Evolutionary conservation across 768 basidiomycete species (phyloP), one percentile per base, ranked within the genome.

Genomic region (Lactarius indigo): DNA sequence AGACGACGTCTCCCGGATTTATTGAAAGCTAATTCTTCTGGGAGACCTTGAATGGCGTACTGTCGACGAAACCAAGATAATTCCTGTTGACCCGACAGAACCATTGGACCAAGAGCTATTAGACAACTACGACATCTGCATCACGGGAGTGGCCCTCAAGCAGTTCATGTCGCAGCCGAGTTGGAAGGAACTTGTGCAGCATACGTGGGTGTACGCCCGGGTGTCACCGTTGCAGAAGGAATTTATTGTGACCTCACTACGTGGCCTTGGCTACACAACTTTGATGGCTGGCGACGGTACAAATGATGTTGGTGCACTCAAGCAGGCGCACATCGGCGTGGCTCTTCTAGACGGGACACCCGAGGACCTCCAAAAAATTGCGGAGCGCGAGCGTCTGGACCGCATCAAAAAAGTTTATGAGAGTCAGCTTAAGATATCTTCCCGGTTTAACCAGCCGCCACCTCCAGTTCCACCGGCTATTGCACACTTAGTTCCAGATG

Each of bases 221-320:
- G 96, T 98, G 18, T 96, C 96, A 13, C 97, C 97, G 2, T 78
- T 85, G 0, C 97, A 98, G 76, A 99, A 99, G 79, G 97, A 99
- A 76, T 85, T 85, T 76, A 98, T 99, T 77, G 84, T 99, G 57
- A 93, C 94, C 0, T 90, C 90, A 8, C 81, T 98, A 61, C 95
- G 95, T 76, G 82, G 82, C 2, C 86, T 97, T 30, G 96, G 96
- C 28, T 99, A 94, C 75, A 84, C 83, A 18, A 99, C 97, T 0
- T 83, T 99, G 60, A 98, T 98, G 97, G 97, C 96, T 6, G 97
- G 97, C 60, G 97, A 99, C 74, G 97, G 97, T 35, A 99, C 97
- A 5, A 98, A 99, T 74, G 97, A 98, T 69, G 97, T 99, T 59
- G 97, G 97, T 28, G 97, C 97, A 3, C 85, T 99, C 61, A 99